Conservation (phyloP, 305 asterid genomes). For the Andrographis paniculata region DNA sequence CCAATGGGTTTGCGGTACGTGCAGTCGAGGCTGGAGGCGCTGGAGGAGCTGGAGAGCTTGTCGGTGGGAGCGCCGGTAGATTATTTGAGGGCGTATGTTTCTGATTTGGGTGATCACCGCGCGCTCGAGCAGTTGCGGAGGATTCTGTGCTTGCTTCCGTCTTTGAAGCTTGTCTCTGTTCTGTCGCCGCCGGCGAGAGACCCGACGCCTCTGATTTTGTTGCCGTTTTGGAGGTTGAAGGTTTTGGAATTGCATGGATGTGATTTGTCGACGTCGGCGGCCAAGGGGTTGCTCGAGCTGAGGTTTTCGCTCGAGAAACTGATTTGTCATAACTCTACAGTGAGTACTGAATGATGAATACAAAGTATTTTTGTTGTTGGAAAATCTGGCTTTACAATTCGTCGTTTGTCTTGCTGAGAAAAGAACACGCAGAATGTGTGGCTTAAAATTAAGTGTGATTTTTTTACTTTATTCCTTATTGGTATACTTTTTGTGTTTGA, state of each 20-base stretch:
- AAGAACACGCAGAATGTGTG: no score
- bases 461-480: no score
- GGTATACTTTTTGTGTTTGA: no score
- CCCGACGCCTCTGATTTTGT: conserved; percentile 63
- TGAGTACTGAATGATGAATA: conserved; percentile 24
- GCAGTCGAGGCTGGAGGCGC: conserved; percentile 74
- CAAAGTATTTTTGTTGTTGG: neutral
- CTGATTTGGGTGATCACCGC: conserved; percentile 95
- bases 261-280: conserved; percentile 79
- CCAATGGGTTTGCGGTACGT: conserved; percentile 88
- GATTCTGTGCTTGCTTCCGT: conserved; percentile 66
- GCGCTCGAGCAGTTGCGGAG: conserved; percentile 91
- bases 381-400: neutral
- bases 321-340: conserved; percentile 90
- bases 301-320: conserved; percentile 85
- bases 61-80: conserved; percentile 90
- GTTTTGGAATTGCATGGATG: conserved; percentile 87
- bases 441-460: no score
- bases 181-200: conserved; percentile 66
- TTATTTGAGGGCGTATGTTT: conserved; percentile 87
- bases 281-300: conserved; percentile 74
- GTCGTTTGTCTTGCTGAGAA: no score
- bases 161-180: conserved; percentile 72
- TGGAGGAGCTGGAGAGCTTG: conserved; percentile 79
- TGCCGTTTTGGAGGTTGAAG: conserved; percentile 70